Conservation (phyloP, 208 protist genomes). For the Phytomonas sp. region DNA sequence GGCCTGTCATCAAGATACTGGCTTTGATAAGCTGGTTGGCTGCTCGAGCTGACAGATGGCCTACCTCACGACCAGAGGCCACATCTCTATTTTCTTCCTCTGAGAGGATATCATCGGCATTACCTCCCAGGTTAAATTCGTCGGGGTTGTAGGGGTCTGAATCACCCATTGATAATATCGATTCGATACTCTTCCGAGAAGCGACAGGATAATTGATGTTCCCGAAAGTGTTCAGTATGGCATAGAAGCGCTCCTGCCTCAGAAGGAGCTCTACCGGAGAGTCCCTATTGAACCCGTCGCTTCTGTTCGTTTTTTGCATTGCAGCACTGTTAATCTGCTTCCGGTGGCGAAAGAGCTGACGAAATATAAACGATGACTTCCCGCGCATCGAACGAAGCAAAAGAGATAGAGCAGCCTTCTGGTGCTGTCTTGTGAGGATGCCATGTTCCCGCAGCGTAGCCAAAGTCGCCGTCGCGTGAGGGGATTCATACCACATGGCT, state of each 20-base stretch:
- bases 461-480: conserved; percentile 36
- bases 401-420: conserved; percentile 27
- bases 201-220: conserved; percentile 40
- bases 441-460: conserved; percentile 63
- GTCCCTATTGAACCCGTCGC: conserved; percentile 15
- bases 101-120: conserved; percentile 21
- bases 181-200: conserved; percentile 19
- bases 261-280: conserved; percentile 23
- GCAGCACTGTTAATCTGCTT: not conserved
- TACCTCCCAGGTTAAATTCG: conserved; percentile 14
- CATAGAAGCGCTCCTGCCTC: conserved; percentile 50
- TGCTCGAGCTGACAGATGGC: conserved; percentile 13
- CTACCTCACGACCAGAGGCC: conserved; percentile 4
- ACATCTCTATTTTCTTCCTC: conserved; percentile 11
- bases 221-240: conserved; percentile 30
- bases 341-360: conserved; percentile 21
- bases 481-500: conserved; percentile 38
- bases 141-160: conserved; percentile 15
- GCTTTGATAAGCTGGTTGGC: conserved; percentile 22
- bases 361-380: conserved; percentile 24
- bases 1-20: conserved; percentile 37
- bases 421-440: conserved; percentile 35
- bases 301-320: not conserved
- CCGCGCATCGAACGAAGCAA: conserved; percentile 26
- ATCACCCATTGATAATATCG: conserved; percentile 25